These are phyloP conservation scores for Russula foetens DNA, from an alignment of 768 basidiomycete species.

Conservation along the genomic window DNA sequence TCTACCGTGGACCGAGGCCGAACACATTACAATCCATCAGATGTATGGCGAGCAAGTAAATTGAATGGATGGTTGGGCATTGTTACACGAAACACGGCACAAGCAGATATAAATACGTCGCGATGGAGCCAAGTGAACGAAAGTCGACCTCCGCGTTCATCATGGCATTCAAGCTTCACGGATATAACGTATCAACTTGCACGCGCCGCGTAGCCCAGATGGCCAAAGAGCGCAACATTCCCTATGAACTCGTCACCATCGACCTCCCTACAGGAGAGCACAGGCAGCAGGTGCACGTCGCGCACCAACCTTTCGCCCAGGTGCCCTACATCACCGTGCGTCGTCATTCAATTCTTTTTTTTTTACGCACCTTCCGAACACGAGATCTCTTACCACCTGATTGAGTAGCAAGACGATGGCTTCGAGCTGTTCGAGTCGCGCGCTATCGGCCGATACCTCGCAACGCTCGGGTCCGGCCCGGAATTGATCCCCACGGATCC, in stretches of 20 bases:
- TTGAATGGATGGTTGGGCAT: no score
- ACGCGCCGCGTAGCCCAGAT: slow-evolving; percentile 5
- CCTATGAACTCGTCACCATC: background rate
- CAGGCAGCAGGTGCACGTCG: background rate
- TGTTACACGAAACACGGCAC: no score
- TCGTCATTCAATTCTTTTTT: background rate
- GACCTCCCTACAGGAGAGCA: background rate
- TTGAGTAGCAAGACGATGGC: slow-evolving; percentile 22
- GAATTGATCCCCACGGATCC: slow-evolving; percentile 20
- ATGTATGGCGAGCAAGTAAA: no score
- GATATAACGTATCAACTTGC: background rate
- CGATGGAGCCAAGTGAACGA: no score
- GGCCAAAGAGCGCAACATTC: slow-evolving; percentile 1
- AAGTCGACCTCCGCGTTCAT: background rate
- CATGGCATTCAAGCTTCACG: background rate
- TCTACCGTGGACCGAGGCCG: no score
- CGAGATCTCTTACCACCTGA: no score
- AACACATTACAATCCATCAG: no score
- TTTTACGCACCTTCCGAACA: no score
- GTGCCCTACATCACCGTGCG: slow-evolving; percentile 1
- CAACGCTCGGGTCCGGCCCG: slow-evolving; percentile 21
- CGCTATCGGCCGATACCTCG: slow-evolving; percentile 24
- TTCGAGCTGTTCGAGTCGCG: no score
- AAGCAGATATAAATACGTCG: no score
- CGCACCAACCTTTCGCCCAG: no score